Base-by-base conservation (phyloP, 768 basidiomycete genomes). In the Pholiota molesta region DNA sequence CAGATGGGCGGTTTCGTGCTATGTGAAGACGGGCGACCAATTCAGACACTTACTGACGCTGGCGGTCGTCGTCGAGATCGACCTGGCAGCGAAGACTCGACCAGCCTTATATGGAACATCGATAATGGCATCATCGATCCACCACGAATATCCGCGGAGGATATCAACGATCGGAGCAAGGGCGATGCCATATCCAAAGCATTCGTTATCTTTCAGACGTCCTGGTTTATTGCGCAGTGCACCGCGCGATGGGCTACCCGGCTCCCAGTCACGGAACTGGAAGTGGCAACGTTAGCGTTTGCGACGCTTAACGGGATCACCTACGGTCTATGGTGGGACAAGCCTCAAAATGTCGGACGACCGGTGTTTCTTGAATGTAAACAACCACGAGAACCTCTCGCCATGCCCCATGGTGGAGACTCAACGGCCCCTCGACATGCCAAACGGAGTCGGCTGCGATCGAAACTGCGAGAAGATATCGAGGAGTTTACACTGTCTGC, bases 291-390 rank as follows among this genome's bases (percentile, higher is more conserved):
- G 1, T 31, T 78, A 19, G 76, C 73, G 0, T 75, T 75, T 45
- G 72, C 71, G 2, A 44, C 68, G 5, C 62, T 78, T 23, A 77
- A 72, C 31, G 62, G 70, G n/a, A 59, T 69, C 17, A 72, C 68
- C 17, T 79, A 77, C 60, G 33, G 55, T 1, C 53, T 75, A 2
- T 79, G 79, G 79, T 79, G 75, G 78, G 42, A 71, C 29, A 81
- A 81, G 65, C 79, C 78, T 2, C 68, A 74, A 13, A 72, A 75
- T 59, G 72, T 79, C 0, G 64, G 62, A n/a, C 21, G 60, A 2
- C 31, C 52, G 13, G 19, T 54, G 17, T 33, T 31, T 17, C 10
- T 54, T 9, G 31, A 31, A 23, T 31, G 6, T 31, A 31, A 31
- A 31, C 5, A 31, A 31, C 31, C 31, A 7, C 31, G 31, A 31